Evolutionary conservation across 2,329 filamentous ascomycete genomes (phyloP), one percentile per base, ranked within the genome.

Genomic region (Fusarium concolor): DNA sequence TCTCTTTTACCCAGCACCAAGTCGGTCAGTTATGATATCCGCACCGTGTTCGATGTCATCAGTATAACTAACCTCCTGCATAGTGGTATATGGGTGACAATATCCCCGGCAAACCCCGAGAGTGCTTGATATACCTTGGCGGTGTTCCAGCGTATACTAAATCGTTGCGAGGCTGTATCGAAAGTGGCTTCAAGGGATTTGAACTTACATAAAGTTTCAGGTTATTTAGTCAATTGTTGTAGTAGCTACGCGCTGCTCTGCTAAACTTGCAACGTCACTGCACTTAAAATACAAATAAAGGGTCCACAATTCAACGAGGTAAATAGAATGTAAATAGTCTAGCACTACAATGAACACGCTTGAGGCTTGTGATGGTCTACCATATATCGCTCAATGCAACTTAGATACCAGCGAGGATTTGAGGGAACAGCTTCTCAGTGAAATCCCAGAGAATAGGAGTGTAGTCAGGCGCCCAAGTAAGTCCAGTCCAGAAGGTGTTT

Each of bases 401-500:
- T 50, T 18, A 64, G 11, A 64, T 44, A 3, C 44, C 46, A 2
- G n/a, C 12, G 0, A 65, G 5, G 3, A 70, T 70, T 2, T 52
- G 54, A 4, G 58, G 46, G 6, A 70, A 56, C 0, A 75, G 15
- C 15, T 59, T 64, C 17, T 66, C 70, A 1, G 73, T 75, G 5
- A 71, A 74, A 8, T 64, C 58, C 71, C 72, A 75, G 6, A 75
- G 52, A 12, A 71, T 59, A 1, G 70, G 65, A 3, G 72, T 71
- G 35, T 75, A 74, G 2, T 75, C 72, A 0, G 75, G 64, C 2
- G 64, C 65, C 63, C 63, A 67, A 2, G 58, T 29, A 1, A 67
- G 56, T 2, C 77, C 79, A 2, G 79, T 77, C 61, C 78, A 82
- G 58, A 74, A 81, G 1, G 79, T 81, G 41, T 73, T 78, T 1